These are phyloP conservation scores for Gossypium australe DNA, from an alignment of 345 rosid species.

Conservation along the genomic window DNA sequence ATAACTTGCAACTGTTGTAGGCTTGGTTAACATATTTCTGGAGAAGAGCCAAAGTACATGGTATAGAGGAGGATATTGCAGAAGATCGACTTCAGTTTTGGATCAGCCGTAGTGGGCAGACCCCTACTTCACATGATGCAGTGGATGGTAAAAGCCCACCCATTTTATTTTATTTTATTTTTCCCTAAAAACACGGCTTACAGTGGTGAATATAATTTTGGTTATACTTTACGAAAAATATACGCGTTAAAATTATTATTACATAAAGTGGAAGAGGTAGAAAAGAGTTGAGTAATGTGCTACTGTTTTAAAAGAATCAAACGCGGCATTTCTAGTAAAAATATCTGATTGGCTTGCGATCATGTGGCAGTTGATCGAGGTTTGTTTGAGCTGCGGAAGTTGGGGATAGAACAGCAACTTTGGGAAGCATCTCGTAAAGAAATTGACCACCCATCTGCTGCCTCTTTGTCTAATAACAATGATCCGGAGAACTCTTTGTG, in stretches of 20 bases:
- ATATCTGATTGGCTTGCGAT: not conserved
- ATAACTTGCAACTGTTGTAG: conserved; percentile 27
- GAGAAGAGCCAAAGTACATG: conserved; percentile 72
- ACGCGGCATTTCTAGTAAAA: not conserved
- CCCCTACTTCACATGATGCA: conserved; percentile 62
- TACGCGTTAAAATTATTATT: not conserved
- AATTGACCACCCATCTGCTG: conserved; percentile 36
- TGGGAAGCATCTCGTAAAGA: conserved; percentile 87
- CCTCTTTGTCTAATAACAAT: conserved; percentile 24
- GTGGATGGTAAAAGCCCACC: conserved; percentile 52
- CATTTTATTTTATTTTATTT: not conserved
- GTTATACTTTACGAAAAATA: not conserved
- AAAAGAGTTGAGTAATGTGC: not conserved
- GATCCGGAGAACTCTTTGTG: conserved; percentile 24
- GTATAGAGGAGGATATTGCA: conserved; percentile 68
- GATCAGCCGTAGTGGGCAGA: conserved; percentile 59
- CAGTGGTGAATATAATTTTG: not conserved
- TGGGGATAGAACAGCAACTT: conserved; percentile 83
- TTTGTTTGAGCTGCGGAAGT: conserved; percentile 66
- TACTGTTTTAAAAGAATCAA: too few species aligned
- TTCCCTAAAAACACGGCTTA: not conserved
- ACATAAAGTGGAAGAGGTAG: not conserved
- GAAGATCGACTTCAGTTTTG: conserved; percentile 68
- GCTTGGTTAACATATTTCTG: conserved; percentile 84
- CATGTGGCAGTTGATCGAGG: conserved; percentile 68